Conservation (phyloP, 2,329 filamentous ascomycete genomes). For the Neopestalotiopsis sp. region DNA sequence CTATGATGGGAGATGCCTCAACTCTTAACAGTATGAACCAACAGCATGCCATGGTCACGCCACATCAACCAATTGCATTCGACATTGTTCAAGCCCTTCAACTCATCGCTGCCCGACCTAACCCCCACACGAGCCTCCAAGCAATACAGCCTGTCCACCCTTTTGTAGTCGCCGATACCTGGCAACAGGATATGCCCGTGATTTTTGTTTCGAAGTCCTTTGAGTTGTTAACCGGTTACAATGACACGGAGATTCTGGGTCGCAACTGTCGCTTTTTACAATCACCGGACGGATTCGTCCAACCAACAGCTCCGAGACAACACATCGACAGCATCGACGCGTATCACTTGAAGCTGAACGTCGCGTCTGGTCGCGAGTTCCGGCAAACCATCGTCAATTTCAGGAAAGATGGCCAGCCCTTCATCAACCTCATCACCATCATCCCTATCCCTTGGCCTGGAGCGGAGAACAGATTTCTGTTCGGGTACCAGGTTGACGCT, state of each 20-base stretch:
- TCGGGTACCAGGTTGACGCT: conserved; percentile 91
- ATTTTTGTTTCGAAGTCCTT: conserved; percentile 93
- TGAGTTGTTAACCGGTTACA: conserved; percentile 89
- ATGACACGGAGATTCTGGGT: conserved; percentile 83
- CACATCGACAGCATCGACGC: conserved; percentile 87
- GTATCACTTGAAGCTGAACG: conserved; percentile 78
- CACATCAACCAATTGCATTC: conserved; percentile 50
- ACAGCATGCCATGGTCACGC: background rate
- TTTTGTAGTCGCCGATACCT: conserved; percentile 87
- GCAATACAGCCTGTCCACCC: conserved; percentile 90
- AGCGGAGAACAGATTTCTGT: conserved; percentile 76
- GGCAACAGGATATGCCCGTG: conserved; percentile 82
- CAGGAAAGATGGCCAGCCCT: conserved; percentile 87
- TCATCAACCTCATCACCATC: conserved; percentile 90
- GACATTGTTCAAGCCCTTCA: conserved; percentile 83
- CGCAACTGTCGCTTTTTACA: conserved; percentile 93
- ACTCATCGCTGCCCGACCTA: conserved; percentile 78
- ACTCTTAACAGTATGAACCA: too few relatives aligned
- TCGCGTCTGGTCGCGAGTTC: conserved; percentile 73
- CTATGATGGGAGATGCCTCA: too few relatives aligned
- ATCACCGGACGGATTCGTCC: conserved; percentile 80
- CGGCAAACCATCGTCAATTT: conserved; percentile 93
- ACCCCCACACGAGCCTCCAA: conserved; percentile 84
- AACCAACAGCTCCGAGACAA: conserved; percentile 75
- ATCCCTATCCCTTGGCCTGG: conserved; percentile 81